These are phyloP conservation scores for Lagenidium sp. DNA, from an alignment of 352 stramenopile species.

Conservation along the genomic window DNA sequence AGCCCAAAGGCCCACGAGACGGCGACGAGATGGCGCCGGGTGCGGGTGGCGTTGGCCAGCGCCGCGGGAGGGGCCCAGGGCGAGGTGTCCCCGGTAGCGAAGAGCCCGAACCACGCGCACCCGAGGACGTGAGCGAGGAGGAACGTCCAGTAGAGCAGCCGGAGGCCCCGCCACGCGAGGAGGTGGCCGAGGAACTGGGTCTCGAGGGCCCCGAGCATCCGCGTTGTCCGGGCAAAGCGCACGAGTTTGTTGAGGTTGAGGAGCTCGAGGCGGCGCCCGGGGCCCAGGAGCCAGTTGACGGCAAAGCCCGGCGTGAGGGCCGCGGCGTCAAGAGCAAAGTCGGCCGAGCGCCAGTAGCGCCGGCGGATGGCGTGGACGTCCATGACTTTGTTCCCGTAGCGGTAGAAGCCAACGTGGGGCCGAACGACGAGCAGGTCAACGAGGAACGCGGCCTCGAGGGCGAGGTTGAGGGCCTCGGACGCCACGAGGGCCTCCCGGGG, in stretches of 20 bases:
- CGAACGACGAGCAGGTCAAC: slow-evolving; percentile 41
- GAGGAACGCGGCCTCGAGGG: slow-evolving; percentile 33
- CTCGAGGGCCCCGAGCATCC: slow-evolving; percentile 16
- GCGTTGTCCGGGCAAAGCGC: slow-evolving; percentile 19
- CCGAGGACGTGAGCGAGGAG: slow-evolving; percentile 38
- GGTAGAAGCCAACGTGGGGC: slow-evolving; percentile 40
- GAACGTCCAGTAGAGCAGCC: slow-evolving; percentile 36
- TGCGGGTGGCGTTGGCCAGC: no score
- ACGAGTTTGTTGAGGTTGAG: slow-evolving; percentile 49
- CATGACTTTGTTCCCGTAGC: slow-evolving; percentile 68
- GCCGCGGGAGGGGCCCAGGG: no score
- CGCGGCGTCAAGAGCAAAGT: slow-evolving; percentile 21
- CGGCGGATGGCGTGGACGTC: slow-evolving; percentile 25
- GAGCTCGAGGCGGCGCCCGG: slow-evolving; percentile 14
- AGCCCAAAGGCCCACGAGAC: slow-evolving; percentile 50
- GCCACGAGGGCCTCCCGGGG: slow-evolving; percentile 4
- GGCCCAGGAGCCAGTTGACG: slow-evolving; percentile 32
- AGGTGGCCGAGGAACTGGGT: slow-evolving; percentile 30
- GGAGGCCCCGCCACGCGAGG: slow-evolving; percentile 32
- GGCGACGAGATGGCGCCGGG: no score
- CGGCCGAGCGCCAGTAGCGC: slow-evolving; percentile 24
- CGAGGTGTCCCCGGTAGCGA: slow-evolving; percentile 30
- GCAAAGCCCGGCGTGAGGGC: slow-evolving; percentile 33
- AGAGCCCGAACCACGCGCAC: slow-evolving; percentile 57
- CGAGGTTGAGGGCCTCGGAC: slow-evolving; percentile 16